These are phyloP conservation scores for Backusella tarrabulga DNA, from an alignment of 192 early-diverging fungal species.

Conservation along the genomic window DNA sequence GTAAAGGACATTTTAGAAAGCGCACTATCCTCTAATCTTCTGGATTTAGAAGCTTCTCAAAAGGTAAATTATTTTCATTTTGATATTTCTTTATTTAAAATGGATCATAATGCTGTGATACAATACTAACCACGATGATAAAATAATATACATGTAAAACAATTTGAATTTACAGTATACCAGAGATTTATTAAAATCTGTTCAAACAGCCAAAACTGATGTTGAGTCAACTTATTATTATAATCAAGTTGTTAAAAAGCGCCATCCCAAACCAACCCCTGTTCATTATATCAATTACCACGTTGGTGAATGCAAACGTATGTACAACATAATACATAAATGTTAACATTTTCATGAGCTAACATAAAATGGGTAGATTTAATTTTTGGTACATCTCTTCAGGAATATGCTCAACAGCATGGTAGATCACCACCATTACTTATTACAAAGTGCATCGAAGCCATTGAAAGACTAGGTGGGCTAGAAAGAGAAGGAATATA, in stretches of 20 bases:
- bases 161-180: background rate
- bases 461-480: conserved; percentile 32
- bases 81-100: background rate
- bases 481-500: conserved; percentile 41
- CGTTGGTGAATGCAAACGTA: conserved; percentile 34
- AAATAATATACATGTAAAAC: background rate
- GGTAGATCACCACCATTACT: conserved; percentile 28
- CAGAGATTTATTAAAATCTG: background rate
- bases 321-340: background rate
- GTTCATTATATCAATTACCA: conserved; percentile 25
- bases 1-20: background rate
- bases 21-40: background rate
- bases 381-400: conserved; percentile 35
- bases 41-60: conserved; percentile 4
- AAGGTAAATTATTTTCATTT: background rate
- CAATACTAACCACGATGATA: background rate
- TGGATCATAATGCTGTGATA: background rate
- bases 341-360: background rate
- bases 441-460: conserved; percentile 34
- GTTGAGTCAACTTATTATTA: conserved; percentile 14
- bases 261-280: conserved; percentile 4
- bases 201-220: background rate
- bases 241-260: background rate
- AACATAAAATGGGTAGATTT: conserved; percentile 23
- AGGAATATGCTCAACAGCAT: conserved; percentile 30